phyloP scores from a whole-genome alignment of 345 rosid species.

The Viola odorata region DNA sequence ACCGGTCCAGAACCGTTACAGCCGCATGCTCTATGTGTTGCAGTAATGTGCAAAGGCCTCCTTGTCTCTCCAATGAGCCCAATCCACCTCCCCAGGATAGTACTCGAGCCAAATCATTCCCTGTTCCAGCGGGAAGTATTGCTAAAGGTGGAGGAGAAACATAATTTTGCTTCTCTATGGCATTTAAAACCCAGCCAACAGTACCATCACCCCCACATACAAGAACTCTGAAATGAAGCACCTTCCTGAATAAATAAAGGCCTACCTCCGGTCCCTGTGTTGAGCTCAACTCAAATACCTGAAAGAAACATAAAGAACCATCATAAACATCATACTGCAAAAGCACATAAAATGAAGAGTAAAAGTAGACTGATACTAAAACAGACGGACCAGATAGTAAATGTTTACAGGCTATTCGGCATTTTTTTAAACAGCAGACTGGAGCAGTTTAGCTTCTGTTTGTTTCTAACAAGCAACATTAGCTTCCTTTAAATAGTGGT shows the following conservation, averaged over 20 bases:
- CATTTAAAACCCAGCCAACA: conserved; percentile 78
- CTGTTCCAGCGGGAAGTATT: conserved; percentile 81
- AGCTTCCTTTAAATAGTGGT: too few relatives aligned
- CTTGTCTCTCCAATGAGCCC: conserved; percentile 57
- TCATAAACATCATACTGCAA: not conserved
- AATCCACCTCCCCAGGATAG: conserved; percentile 82
- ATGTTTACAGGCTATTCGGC: too few relatives aligned
- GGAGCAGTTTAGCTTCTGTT: too few relatives aligned
- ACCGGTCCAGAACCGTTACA: conserved; percentile 77
- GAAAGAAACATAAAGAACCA: conserved; percentile 14
- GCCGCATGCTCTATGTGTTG: conserved; percentile 74
- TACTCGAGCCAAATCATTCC: conserved; percentile 80
- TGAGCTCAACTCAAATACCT: conserved; percentile 71
- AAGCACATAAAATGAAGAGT: not conserved
- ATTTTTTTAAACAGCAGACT: too few relatives aligned
- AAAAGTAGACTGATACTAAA: not conserved
- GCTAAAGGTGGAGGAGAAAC: conserved; percentile 84
- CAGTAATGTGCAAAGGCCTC: conserved; percentile 56
- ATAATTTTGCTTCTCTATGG: conserved; percentile 61
- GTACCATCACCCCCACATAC: conserved; percentile 92
- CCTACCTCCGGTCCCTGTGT: conserved; percentile 77
- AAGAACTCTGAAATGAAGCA: conserved; percentile 64
- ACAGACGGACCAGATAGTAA: too few relatives aligned
- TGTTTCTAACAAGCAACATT: too few relatives aligned
- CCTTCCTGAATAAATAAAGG: conserved; percentile 53